A percentile compares a stretch with the other conserved stretches of the same genome.
These are phyloP conservation scores for Globisporangium alternatum DNA, from an alignment of 352 stramenopile species.

Conservation along the genomic window DNA sequence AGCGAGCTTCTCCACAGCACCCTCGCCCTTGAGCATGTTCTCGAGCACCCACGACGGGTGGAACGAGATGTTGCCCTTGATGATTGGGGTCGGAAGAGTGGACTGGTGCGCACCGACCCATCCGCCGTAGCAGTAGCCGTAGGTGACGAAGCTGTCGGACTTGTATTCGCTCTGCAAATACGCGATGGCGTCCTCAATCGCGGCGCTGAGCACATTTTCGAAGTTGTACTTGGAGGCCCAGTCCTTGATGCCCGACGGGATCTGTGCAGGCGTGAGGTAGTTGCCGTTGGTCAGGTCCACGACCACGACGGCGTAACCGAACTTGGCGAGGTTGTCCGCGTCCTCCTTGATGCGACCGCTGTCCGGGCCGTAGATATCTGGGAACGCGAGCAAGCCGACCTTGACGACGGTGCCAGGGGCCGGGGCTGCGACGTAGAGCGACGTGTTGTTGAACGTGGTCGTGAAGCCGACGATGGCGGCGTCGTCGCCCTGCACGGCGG, in stretches of 20 bases:
- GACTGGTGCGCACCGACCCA: too few relatives aligned
- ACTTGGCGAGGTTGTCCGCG: conserved; percentile 36
- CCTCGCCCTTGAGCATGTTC: too few relatives aligned
- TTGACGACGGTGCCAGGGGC: conserved; percentile 12
- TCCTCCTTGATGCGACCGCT: conserved; percentile 54
- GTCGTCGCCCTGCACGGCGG: conserved; percentile 16
- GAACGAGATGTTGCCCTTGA: too few relatives aligned
- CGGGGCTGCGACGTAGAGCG: conserved; percentile 35
- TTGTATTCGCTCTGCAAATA: too few relatives aligned
- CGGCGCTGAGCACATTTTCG: too few relatives aligned
- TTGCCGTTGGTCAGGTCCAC: conserved; percentile 40
- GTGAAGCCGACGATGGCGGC: conserved; percentile 16
- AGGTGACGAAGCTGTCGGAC: too few relatives aligned
- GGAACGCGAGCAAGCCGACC: conserved; percentile 38
- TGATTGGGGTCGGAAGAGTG: too few relatives aligned
- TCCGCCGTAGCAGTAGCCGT: too few relatives aligned
- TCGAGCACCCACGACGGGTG: too few relatives aligned
- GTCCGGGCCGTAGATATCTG: conserved; percentile 46
- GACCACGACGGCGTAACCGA: conserved; percentile 47
- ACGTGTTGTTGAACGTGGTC: conserved; percentile 31
- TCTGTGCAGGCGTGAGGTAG: conserved; percentile 18
- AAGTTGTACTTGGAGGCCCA: conserved; percentile 22
- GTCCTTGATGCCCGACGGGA: conserved; percentile 13
- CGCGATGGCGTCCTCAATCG: too few relatives aligned
- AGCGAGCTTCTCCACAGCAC: too few relatives aligned